A percentile compares a stretch with the other conserved stretches of the same genome.
phyloP scores from a whole-genome alignment of 257 asterid species.

The Ligustrum vulgare region DNA sequence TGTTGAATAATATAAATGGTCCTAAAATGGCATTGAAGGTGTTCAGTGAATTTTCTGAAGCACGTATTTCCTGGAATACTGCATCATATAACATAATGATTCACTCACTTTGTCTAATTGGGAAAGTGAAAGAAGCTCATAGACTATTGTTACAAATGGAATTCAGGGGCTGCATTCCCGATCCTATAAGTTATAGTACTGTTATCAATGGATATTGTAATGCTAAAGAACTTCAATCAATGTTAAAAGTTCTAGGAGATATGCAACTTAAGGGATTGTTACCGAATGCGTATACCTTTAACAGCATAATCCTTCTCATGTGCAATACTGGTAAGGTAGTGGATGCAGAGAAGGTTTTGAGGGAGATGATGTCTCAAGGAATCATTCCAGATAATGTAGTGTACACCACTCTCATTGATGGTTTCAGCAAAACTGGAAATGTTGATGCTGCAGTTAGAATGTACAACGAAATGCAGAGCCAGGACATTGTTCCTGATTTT shows the following conservation, averaged over 20 bases:
- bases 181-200: constrained; percentile 80
- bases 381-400: constrained; percentile 69
- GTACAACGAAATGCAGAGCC: constrained; percentile 70
- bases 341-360: constrained; percentile 69
- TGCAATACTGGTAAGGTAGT: constrained; percentile 62
- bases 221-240: constrained; percentile 51
- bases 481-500: constrained; percentile 56
- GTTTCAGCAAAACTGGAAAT: constrained; percentile 67
- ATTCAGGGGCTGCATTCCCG: constrained; percentile 72
- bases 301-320: constrained; percentile 63
- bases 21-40: constrained; percentile 47
- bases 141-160: constrained; percentile 68
- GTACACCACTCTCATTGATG: constrained; percentile 84
- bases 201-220: constrained; percentile 74
- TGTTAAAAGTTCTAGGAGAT: constrained; percentile 51
- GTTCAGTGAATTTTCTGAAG: constrained; percentile 65
- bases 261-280: constrained; percentile 67
- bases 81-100: constrained; percentile 70
- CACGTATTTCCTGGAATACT: constrained; percentile 74
- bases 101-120: constrained; percentile 62
- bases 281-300: constrained; percentile 76
- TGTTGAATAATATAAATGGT: constrained; percentile 46
- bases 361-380: constrained; percentile 75
- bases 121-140: constrained; percentile 78
- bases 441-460: constrained; percentile 52